Evolutionary conservation across 2,329 filamentous ascomycete genomes (phyloP).

Genomic region (Drechslera avenae): DNA sequence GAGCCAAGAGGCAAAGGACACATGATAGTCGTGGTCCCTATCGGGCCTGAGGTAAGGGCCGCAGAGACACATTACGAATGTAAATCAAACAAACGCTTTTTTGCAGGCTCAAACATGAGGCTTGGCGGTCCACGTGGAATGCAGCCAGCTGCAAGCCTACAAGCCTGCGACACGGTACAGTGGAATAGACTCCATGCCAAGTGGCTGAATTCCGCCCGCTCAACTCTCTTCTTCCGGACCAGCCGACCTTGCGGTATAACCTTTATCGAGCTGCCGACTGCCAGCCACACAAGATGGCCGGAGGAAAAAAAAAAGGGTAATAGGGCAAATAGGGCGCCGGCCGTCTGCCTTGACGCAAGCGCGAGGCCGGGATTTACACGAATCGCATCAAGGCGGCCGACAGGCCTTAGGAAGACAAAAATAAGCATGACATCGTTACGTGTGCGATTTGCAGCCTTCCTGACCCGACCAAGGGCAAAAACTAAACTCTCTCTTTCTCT

Average conservation of each 20-base stretch:
- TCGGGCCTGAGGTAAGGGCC: slow-evolving; percentile 25
- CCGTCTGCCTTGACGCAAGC: slow-evolving; percentile 21
- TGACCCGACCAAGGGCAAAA: slow-evolving; percentile 18
- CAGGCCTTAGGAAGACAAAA: slow-evolving; percentile 34
- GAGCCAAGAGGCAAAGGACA: slow-evolving; percentile 1
- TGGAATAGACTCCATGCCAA: slow-evolving; percentile 2
- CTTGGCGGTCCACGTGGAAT: slow-evolving; percentile 40
- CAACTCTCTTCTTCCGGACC: slow-evolving; percentile 21
- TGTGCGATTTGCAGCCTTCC: slow-evolving; percentile 21
- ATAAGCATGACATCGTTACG: slow-evolving; percentile 36
- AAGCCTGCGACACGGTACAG: too few species aligned
- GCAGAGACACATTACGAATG: slow-evolving; percentile 33
- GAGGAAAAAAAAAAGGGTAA: slow-evolving; percentile 16
- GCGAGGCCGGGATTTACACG: slow-evolving; percentile 33
- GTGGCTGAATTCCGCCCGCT: slow-evolving; percentile 18
- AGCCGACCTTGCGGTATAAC: slow-evolving; percentile 18
- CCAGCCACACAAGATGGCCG: slow-evolving; percentile 22
- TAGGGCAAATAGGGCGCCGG: slow-evolving; percentile 15
- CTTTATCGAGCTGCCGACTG: slow-evolving; percentile 15
- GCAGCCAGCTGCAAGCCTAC: slow-evolving; percentile 24
- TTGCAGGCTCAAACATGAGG: slow-evolving; percentile 26
- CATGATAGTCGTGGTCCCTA: slow-evolving; percentile 4
- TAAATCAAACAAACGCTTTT: slow-evolving; percentile 30
- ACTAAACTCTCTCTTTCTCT: slow-evolving; percentile 5
- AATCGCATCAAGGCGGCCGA: slow-evolving; percentile 34